Base-by-base conservation (phyloP, 495 filamentous ascomycete genomes). In the Hypoxylon intermedium region DNA sequence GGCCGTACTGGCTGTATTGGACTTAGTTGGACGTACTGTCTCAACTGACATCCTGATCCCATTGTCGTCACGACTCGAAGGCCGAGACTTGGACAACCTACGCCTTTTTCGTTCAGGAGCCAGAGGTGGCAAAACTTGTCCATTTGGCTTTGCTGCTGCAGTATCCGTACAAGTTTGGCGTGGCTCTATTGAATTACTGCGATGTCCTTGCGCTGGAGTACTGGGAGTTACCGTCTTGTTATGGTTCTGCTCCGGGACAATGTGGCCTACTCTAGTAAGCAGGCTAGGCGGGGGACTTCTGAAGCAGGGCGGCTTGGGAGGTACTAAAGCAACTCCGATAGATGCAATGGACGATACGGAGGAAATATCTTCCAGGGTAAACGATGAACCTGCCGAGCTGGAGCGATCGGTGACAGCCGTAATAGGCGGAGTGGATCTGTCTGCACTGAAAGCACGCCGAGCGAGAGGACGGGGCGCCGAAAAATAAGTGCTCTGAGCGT, bases 401-500 rank as follows among this genome's bases (percentile, higher is more conserved):
- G 33, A n/a, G 23, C 53, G 53, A 11, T 46, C 49, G 1, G 47
- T n/a, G 7, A 31, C 5, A 34, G 19, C 19, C 24, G 60, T n/a
- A 12, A 24, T 24, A 42, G 42, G 26, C 16, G 50, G 18, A 30
- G 12, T 54, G 2, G 65, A 36, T 9, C 23, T 41, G 21, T 60
- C 65, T n/a, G 41, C 5, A 40, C 38, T 31, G 13, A 36, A 37
- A 4, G 23, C 13, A 9, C 56, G 65, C n/a, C 66, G 59, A 45
- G 33, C 42, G 6, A 53, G 1, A 7, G 68, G 59, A 41, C 62
- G 66, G 45, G 68, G 62, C 23, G 66, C 63, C 15, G 65, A 64
- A 34, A 67, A 71, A 42, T 64, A 71, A 13, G 58, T 67, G 45
- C 66, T 71, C n/a, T 64, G 61, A 7, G 66, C 52, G 3, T 13